Conservation (phyloP, 163 green algal species). For the Scenedesmus sp. region DNA sequence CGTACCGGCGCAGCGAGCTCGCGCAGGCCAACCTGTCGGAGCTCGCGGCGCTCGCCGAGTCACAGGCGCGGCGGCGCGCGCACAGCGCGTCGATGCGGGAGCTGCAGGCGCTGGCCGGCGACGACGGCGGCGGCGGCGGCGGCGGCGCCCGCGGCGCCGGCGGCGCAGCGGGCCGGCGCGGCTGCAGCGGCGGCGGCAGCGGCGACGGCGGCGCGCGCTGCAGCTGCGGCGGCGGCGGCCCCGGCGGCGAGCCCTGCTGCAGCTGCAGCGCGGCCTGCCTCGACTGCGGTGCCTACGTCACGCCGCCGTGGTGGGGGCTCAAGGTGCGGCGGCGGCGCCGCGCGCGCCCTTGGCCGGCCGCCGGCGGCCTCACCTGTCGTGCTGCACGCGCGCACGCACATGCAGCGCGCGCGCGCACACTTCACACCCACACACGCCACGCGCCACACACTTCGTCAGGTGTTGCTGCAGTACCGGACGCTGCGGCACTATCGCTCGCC, state of each 20-base stretch:
- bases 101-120: constrained; percentile 1
- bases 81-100: constrained; percentile 14
- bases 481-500: constrained; percentile 58
- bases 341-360: too few species aligned
- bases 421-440: constrained; percentile 61
- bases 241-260: neutral
- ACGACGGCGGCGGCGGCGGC: neutral
- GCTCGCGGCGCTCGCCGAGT: constrained; percentile 27
- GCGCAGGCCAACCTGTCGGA: constrained; percentile 38
- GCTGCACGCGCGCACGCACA: too few species aligned
- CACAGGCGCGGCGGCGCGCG: constrained; percentile 6
- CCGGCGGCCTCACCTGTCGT: too few species aligned
- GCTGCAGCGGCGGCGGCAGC: constrained; percentile 16
- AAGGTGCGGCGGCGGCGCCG: too few species aligned
- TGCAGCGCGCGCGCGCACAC: too few species aligned
- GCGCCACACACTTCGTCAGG: too few species aligned
- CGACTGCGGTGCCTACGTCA: constrained; percentile 39
- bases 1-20: constrained; percentile 12
- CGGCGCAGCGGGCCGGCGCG: neutral
- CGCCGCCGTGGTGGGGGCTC: constrained; percentile 38
- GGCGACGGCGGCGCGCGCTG: too few species aligned
- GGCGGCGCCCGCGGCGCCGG: neutral
- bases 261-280: constrained; percentile 8
- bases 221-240: neutral
- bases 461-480: constrained; percentile 62